Evolutionary conservation across 1,284 basidiomycete genomes (phyloP).

Genomic region (Cutaneotrichosporon sp.): DNA sequence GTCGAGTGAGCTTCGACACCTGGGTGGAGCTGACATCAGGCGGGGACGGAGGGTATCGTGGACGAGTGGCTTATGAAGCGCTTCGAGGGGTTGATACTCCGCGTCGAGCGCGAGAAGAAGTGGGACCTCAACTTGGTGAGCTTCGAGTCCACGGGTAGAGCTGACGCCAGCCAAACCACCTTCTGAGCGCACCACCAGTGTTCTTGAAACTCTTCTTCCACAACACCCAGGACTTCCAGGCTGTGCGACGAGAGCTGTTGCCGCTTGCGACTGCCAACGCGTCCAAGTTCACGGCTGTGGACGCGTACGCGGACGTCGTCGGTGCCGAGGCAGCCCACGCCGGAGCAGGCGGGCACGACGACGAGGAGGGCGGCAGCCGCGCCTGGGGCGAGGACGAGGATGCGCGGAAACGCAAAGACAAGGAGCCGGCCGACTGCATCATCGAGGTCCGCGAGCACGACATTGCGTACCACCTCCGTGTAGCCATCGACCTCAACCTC

Average conservation of each 20-base stretch:
- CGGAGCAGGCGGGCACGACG: conserved; percentile 57
- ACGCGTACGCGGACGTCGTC: conserved; percentile 98
- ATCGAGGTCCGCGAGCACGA: conserved; percentile 96
- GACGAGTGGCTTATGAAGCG: conserved; percentile 96
- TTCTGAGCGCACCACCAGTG: conserved; percentile 84
- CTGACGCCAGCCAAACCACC: conserved; percentile 74
- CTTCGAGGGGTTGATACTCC: conserved; percentile 82
- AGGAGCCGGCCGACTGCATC: conserved; percentile 85
- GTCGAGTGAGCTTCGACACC: conserved; percentile 71
- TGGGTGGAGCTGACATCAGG: conserved; percentile 56
- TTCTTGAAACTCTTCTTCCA: conserved; percentile 89
- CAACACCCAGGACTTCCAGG: conserved; percentile 88
- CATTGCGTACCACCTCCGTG: conserved; percentile 95
- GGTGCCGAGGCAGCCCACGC: conserved; percentile 62
- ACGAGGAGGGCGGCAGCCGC: conserved; percentile 52
- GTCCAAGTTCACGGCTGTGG: conserved; percentile 92
- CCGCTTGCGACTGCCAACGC: conserved; percentile 88
- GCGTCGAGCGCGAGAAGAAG: conserved; percentile 78
- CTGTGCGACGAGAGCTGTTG: conserved; percentile 82
- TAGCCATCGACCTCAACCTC: conserved; percentile 94
- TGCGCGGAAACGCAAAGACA: conserved; percentile 54
- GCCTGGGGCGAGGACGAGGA: conserved; percentile 62
- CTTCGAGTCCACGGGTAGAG: conserved; percentile 5
- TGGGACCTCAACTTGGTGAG: conserved; percentile 82
- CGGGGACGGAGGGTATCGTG: conserved; percentile 82